Conservation (phyloP, 441 rosid species). For the Eutrema salsugineum region DNA sequence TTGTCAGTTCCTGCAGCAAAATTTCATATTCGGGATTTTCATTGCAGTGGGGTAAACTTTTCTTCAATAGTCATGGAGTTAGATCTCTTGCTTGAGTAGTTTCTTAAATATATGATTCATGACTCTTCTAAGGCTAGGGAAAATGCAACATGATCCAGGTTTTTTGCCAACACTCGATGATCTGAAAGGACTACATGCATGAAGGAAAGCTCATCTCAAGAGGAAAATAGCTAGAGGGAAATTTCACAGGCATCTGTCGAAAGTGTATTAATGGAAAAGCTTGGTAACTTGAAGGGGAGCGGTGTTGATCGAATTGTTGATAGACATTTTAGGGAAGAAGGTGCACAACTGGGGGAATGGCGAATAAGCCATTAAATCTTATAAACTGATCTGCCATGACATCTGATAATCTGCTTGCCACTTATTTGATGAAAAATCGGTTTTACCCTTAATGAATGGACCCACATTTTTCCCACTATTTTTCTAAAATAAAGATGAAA, state of each 20-base stretch:
- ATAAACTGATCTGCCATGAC: too few relatives aligned
- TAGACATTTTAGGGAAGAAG: conserved; percentile 34
- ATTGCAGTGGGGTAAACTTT: conserved; percentile 68
- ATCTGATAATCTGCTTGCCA: too few relatives aligned
- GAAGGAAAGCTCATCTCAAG: conserved; percentile 35
- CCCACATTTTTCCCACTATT: too few relatives aligned
- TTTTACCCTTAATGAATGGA: too few relatives aligned
- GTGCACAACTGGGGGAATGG: too few relatives aligned
- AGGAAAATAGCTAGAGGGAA: conserved; percentile 43
- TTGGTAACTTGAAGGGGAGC: conserved; percentile 28
- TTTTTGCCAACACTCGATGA: conserved; percentile 57
- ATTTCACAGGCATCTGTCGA: conserved; percentile 52
- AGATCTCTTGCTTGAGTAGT: background rate
- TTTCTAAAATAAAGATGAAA: too few relatives aligned
- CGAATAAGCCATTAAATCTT: too few relatives aligned
- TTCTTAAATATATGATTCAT: conserved; percentile 14
- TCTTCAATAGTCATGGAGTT: background rate
- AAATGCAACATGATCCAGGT: conserved; percentile 57
- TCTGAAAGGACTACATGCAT: conserved; percentile 61
- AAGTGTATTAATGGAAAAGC: conserved; percentile 41
- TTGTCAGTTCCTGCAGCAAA: conserved; percentile 46
- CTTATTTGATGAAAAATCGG: too few relatives aligned
- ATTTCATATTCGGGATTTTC: conserved; percentile 33
- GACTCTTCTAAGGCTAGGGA: conserved; percentile 30
- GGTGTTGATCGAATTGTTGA: conserved; percentile 23